These are phyloP conservation scores for Ophiostoma perfectum DNA, from an alignment of 2,329 filamentous ascomycete species.

Conservation along the genomic window DNA sequence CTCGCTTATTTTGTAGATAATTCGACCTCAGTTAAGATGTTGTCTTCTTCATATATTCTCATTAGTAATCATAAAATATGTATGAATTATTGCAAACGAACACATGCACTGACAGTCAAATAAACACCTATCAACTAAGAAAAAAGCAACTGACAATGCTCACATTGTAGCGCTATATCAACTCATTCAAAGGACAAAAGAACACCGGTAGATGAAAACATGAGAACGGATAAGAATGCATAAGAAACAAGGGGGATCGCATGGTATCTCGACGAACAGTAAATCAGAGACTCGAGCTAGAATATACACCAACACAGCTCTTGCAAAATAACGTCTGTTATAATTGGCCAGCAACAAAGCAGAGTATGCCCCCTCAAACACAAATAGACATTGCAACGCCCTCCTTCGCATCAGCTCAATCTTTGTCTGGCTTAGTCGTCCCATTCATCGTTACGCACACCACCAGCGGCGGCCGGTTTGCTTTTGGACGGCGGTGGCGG, in stretches of 20 bases:
- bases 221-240: not conserved
- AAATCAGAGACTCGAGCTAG: not conserved
- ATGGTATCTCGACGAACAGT: not conserved
- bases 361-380: not conserved
- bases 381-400: not conserved
- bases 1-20: too few species aligned
- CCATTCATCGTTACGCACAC: constrained; percentile 29
- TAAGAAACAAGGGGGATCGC: not conserved
- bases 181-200: not conserved
- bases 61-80: too few species aligned
- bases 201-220: not conserved
- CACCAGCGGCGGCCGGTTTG: constrained; percentile 15
- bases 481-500: constrained; percentile 20
- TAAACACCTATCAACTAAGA: not conserved
- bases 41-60: too few species aligned
- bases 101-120: too few species aligned
- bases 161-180: not conserved
- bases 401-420: not conserved
- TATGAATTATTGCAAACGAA: too few species aligned
- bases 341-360: constrained; percentile 2
- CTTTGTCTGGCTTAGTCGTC: constrained; percentile 17
- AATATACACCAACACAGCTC: not conserved
- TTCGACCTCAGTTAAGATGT: too few species aligned
- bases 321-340: not conserved
- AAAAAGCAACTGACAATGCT: not conserved